These are phyloP conservation scores for Aspergillus piperis DNA, from an alignment of 2,329 filamentous ascomycete species.

Conservation along the genomic window DNA sequence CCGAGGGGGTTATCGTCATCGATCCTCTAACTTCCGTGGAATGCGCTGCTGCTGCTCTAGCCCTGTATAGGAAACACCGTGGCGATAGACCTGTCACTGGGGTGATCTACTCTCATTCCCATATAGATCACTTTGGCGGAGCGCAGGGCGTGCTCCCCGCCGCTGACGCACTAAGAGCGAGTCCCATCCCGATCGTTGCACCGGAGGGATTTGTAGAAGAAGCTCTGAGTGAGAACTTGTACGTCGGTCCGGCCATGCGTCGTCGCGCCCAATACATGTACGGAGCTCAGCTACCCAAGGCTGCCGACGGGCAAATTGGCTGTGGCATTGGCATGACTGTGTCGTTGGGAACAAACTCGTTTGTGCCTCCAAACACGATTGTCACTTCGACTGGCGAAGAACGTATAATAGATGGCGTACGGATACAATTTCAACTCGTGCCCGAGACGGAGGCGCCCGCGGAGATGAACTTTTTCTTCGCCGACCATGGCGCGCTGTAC, in stretches of 20 bases:
- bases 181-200: constrained; percentile 30
- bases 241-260: constrained; percentile 44
- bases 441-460: constrained; percentile 47
- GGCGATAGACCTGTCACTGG: constrained; percentile 30
- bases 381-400: constrained; percentile 38
- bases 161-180: neutral
- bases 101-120: constrained; percentile 47
- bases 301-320: constrained; percentile 40
- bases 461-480: constrained; percentile 48
- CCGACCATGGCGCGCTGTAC: constrained; percentile 39
- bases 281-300: constrained; percentile 32
- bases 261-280: constrained; percentile 45
- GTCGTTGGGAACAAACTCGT: constrained; percentile 31
- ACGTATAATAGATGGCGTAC: constrained; percentile 37
- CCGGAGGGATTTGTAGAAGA: constrained; percentile 45
- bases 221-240: constrained; percentile 43
- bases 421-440: constrained; percentile 45
- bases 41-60: constrained; percentile 35
- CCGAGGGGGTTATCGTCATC: constrained; percentile 42
- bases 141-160: constrained; percentile 19
- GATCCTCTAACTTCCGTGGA: constrained; percentile 43
- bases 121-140: constrained; percentile 44
- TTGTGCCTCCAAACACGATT: constrained; percentile 38
- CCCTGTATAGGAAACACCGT: constrained; percentile 34
- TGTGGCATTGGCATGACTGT: constrained; percentile 38